Base-by-base conservation (phyloP, 306 rosid species). In the Lablab purpureus region DNA sequence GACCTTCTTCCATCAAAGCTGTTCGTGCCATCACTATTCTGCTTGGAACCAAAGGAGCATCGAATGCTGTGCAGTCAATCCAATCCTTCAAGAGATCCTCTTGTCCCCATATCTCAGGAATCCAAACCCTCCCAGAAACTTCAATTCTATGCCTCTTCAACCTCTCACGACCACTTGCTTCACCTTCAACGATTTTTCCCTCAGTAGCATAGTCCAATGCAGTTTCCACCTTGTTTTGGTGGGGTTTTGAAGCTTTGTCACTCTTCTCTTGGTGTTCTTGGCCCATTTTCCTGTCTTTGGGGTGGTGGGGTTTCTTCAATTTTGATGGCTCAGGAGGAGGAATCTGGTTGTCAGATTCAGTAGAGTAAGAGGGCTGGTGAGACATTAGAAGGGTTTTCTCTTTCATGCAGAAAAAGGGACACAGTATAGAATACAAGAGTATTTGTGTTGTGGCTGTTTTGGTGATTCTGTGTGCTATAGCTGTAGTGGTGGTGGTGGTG, bases 91-190 rank as follows among this genome's bases (percentile, higher is more conserved):
- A 79, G 1, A 91, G 77, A 55, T 92, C 94, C 75, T 94, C 99
- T 71, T 94, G 97, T 1, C 99, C 99, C 99, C 99, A 94, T 17
- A 75, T 86, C 1, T 94, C 99, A 28, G 99, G 99, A 72, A 94
- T 87, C 97, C 99, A 91, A 4, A 92, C 91, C 28, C 85, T 83
- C 6, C 97, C 97, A 3, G 88, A 91, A 73, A 92, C 83, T 84
- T 93, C 97, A 55, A 82, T 56, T 58, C 94, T 81, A 25, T 89
- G 94, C 82, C 85, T 84, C 89, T 88, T 91, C 85, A 91, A 87
- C 90, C 81, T 92, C 89, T 92, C 99, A 0, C 95, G 82, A 43
- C 88, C 97, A 68, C 82, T 79, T 4, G 81, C 90, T 41, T 84
- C 97, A 9, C 46, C 76, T 21, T 28, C 60, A 27, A 19, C 63